phyloP scores from a whole-genome alignment of 768 basidiomycete species.

The Kwoniella shandongensis region DNA sequence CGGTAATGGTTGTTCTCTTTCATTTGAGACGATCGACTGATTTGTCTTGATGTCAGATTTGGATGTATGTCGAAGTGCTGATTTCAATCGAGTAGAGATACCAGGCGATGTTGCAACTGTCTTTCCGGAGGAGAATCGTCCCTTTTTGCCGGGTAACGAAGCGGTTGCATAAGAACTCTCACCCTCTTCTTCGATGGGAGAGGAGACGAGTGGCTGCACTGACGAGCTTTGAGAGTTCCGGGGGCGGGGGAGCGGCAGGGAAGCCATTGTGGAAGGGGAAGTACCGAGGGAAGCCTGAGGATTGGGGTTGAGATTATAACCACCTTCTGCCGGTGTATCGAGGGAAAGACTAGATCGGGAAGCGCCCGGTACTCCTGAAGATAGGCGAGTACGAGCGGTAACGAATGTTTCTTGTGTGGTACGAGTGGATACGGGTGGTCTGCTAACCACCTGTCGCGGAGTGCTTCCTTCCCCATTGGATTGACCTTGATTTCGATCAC shows the following conservation, averaged over 20 bases:
- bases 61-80: constrained; percentile 28
- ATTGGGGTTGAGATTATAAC: constrained; percentile 3
- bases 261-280: neutral
- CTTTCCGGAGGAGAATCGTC: neutral
- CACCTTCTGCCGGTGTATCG: neutral
- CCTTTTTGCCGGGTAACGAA: neutral
- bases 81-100: constrained; percentile 31
- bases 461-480: neutral
- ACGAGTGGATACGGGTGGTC: constrained; percentile 25
- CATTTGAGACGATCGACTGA: neutral
- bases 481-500: neutral
- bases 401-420: constrained; percentile 45
- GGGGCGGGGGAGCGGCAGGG: neutral
- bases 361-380: neutral
- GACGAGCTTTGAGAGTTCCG: constrained; percentile 30
- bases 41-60: neutral
- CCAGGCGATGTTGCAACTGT: constrained; percentile 5
- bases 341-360: constrained; percentile 15
- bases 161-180: neutral
- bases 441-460: neutral
- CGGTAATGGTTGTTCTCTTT: neutral
- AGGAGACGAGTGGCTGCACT: constrained; percentile 19
- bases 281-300: constrained; percentile 5
- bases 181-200: constrained; percentile 9
- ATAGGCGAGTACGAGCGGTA: constrained; percentile 39